These are phyloP conservation scores for Intubia oerlemansii DNA, from an alignment of 2,329 filamentous ascomycete genomes.

Conservation along the genomic window DNA sequence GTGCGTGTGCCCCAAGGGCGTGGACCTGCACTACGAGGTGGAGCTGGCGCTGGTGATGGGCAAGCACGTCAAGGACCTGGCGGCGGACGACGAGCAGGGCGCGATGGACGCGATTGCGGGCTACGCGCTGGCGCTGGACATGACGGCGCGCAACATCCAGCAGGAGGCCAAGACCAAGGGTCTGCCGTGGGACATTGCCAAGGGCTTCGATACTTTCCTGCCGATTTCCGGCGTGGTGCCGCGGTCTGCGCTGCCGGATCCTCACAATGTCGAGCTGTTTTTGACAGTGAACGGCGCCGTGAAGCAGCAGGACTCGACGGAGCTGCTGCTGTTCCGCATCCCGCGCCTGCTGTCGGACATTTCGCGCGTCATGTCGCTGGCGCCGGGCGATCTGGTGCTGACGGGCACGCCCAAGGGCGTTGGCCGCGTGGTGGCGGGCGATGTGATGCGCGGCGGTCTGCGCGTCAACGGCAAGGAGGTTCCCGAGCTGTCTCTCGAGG, in stretches of 20 bases:
- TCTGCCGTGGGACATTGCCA: slow-evolving; percentile 86
- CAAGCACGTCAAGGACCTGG: slow-evolving; percentile 55
- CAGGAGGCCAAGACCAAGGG: slow-evolving; percentile 95
- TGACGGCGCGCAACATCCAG: slow-evolving; percentile 91
- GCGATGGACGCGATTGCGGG: slow-evolving; percentile 65
- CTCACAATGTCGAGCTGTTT: slow-evolving; percentile 72
- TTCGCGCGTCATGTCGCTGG: slow-evolving; percentile 81
- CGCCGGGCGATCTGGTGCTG: slow-evolving; percentile 78
- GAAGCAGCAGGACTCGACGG: slow-evolving; percentile 73
- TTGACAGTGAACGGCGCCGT: slow-evolving; percentile 62
- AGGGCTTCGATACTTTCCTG: slow-evolving; percentile 95
- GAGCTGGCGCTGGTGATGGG: slow-evolving; percentile 83
- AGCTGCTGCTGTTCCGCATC: slow-evolving; percentile 83
- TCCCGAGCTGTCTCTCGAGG: slow-evolving; percentile 66
- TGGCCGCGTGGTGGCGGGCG: slow-evolving; percentile 63
- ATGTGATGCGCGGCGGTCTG: slow-evolving; percentile 70
- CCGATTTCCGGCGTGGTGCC: slow-evolving; percentile 66
- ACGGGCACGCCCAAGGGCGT: slow-evolving; percentile 98
- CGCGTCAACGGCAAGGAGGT: slow-evolving; percentile 63
- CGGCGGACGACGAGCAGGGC: slow-evolving; percentile 50
- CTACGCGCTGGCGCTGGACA: slow-evolving; percentile 84
- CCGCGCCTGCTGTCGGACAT: slow-evolving; percentile 78
- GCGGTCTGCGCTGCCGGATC: slow-evolving; percentile 63
- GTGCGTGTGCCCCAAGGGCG: slow-evolving; percentile 61
- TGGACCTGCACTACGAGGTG: slow-evolving; percentile 83